Conservation (phyloP, 2,329 filamentous ascomycete species). For the Aphanocladium album region DNA sequence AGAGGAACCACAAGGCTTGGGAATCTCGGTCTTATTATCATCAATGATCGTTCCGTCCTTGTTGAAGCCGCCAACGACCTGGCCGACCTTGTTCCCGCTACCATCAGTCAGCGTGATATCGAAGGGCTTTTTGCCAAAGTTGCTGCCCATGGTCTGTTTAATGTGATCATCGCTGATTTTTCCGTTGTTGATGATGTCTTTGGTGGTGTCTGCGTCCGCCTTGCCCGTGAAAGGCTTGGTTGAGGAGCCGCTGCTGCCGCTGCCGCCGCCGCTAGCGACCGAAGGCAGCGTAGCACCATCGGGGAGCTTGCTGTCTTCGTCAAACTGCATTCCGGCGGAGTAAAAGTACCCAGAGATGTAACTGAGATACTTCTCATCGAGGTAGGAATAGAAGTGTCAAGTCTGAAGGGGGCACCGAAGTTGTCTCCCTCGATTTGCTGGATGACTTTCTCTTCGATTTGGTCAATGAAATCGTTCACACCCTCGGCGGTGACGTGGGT, state of each 20-base stretch:
- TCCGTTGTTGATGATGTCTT: neutral
- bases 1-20: neutral
- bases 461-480: neutral
- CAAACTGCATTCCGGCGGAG: no score
- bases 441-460: neutral
- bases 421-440: neutral
- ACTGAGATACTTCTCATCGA: neutral
- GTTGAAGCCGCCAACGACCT: neutral
- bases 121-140: slow-evolving; percentile 4
- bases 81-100: neutral
- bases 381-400: neutral
- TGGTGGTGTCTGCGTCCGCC: neutral
- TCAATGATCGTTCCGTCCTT: slow-evolving; percentile 9
- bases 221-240: neutral
- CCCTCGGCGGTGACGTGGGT: no score
- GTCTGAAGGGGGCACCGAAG: neutral
- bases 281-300: neutral
- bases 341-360: neutral
- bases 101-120: neutral
- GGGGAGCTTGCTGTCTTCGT: neutral
- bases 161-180: neutral
- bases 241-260: neutral
- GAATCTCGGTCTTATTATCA: neutral
- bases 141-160: neutral
- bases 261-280: neutral